Conservation (phyloP, 345 rosid genomes). For the Brassica cretica region DNA sequence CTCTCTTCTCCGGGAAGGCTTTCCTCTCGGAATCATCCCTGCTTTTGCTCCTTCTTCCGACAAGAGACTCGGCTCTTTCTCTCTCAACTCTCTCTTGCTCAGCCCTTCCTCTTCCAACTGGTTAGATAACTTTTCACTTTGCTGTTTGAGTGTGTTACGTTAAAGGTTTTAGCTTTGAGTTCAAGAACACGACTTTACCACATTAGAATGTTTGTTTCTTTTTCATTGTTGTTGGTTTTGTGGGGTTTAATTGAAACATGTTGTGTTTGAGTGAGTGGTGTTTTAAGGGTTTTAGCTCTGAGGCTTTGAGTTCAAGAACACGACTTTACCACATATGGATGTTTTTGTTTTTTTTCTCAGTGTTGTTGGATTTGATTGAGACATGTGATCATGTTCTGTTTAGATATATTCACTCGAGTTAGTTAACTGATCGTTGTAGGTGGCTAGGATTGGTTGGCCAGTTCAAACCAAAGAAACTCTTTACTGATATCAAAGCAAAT, state of each 20-base stretch:
- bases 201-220: not conserved
- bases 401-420: not conserved
- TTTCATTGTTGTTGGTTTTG: too few species aligned
- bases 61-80: slow-evolving; percentile 62
- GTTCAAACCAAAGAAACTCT: slow-evolving; percentile 71
- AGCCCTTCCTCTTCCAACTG: slow-evolving; percentile 56
- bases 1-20: slow-evolving; percentile 55
- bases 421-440: slow-evolving; percentile 34
- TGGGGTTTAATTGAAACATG: not conserved
- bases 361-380: slow-evolving; percentile 16
- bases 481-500: slow-evolving; percentile 58
- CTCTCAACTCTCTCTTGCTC: slow-evolving; percentile 68
- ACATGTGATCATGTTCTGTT: not conserved
- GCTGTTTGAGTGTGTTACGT: slow-evolving; percentile 1
- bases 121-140: slow-evolving; percentile 28
- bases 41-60: slow-evolving; percentile 53
- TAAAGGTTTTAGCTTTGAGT: not conserved
- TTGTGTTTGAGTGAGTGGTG: not conserved
- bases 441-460: slow-evolving; percentile 81
- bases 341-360: slow-evolving; percentile 3
- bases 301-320: not conserved
- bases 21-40: slow-evolving; percentile 81
- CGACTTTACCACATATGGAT: not conserved
- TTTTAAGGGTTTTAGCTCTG: not conserved
- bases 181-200: not conserved